These are phyloP conservation scores for Neopestalotiopsis sp. DNA, from an alignment of 2,329 filamentous ascomycete genomes.

Conservation along the genomic window DNA sequence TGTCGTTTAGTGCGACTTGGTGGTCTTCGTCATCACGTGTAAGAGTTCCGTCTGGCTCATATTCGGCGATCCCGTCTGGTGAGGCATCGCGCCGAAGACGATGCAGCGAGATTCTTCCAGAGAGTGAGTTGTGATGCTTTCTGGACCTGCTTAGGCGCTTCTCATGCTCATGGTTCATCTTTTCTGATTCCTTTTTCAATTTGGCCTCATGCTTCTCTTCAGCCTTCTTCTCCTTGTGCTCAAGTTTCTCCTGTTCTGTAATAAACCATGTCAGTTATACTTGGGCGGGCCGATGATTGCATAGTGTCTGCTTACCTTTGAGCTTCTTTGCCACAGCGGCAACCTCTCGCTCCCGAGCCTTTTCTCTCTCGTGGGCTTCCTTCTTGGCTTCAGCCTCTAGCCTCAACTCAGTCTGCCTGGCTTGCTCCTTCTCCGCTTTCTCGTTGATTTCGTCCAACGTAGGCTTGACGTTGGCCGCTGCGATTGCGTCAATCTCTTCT, in stretches of 20 bases:
- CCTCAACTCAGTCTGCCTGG: constrained; percentile 66
- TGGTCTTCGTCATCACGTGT: constrained; percentile 16
- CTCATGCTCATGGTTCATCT: constrained; percentile 57
- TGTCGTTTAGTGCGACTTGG: constrained; percentile 28
- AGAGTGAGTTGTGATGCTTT: constrained; percentile 53
- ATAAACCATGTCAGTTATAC: not conserved
- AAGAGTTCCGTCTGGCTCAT: constrained; percentile 19
- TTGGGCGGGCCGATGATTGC: too few relatives aligned
- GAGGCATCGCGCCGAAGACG: constrained; percentile 24
- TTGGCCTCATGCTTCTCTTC: constrained; percentile 53
- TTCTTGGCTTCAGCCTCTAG: constrained; percentile 69
- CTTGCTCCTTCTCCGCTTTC: constrained; percentile 74
- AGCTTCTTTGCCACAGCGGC: constrained; percentile 58
- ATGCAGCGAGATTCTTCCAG: constrained; percentile 20
- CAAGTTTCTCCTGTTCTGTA: constrained; percentile 53
- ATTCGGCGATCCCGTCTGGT: constrained; percentile 25
- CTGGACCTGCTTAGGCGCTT: constrained; percentile 56
- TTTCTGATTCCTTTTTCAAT: constrained; percentile 53
- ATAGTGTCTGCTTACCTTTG: constrained; percentile 54
- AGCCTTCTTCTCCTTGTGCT: constrained; percentile 48
- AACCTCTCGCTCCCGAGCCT: constrained; percentile 56
- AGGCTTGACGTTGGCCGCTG: constrained; percentile 77
- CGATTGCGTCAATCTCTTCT: constrained; percentile 79
- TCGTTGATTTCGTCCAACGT: constrained; percentile 84
- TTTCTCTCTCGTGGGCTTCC: constrained; percentile 58